Evolutionary conservation across 176 grass and related monocot genomes (phyloP), one percentile per base, ranked within the genome.

Genomic region (Oryza rufipogon): DNA sequence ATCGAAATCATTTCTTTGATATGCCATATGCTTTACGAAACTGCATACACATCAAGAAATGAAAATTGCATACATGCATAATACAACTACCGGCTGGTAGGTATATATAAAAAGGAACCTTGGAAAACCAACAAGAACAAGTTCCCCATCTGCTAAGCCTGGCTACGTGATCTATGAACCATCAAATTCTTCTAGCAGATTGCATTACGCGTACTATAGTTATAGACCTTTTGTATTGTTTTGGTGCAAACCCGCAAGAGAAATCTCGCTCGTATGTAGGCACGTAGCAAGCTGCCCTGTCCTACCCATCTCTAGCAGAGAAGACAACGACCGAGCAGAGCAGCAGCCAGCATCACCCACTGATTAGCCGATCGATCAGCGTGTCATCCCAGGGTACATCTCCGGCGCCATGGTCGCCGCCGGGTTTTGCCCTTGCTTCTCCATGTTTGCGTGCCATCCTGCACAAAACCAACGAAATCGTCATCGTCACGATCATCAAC

Each of bases 381-480:
- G 83, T 17, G 78, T 86, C 88, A 89, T 89, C 66, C 83, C 88
- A 13, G 44, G 78, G 72, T 72, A 83, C 83, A 82, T 56, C 0
- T 36, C 72, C 9, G 88, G 88, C 25, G 88, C 83, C 78, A 86
- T 71, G 88, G 88, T 87, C 1, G 89, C 80, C 49, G 80, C 80
- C 49, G 80, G 80, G 0, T 76, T 17, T 22, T 70, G 89, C 0
- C 84, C 80, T 52, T 87, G 89, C 69, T 84, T 90, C 80, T 87
- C 89, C 89, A 90, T 84, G 89, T 86, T 90, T 0, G 78, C 88
- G 7, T 90, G 78, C 88, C 88, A 90, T 30, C 88, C 88, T 85
- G 64, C 48, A 22, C 48, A 22, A 26, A 30, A 15, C 70, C 15
- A 49, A 54, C 51, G 39, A 41, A 8, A 41, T 41, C 39, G 39